These are phyloP conservation scores for Phyllosticta citriasiana DNA, from an alignment of 2,329 filamentous ascomycete species.

Conservation along the genomic window DNA sequence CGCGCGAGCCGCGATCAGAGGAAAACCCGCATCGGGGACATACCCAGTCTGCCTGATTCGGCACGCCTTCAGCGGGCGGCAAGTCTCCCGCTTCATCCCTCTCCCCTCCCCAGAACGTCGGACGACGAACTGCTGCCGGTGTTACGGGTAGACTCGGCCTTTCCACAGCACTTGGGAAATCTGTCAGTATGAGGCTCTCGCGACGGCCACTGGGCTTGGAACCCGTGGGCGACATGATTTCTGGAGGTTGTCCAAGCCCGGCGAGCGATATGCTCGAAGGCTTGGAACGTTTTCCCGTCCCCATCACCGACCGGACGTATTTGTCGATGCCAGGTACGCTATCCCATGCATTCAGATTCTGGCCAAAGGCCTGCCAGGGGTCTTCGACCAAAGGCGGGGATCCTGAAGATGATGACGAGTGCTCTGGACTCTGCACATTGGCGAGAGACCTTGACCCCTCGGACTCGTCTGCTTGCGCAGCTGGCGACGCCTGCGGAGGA, in stretches of 20 bases:
- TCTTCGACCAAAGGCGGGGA: conserved; percentile 34
- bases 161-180: conserved; percentile 76
- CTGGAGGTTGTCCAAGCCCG: conserved; percentile 16
- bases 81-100: conserved; percentile 49
- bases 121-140: conserved; percentile 65
- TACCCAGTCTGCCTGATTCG: conserved; percentile 88
- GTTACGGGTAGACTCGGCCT: conserved; percentile 85
- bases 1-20: conserved; percentile 10
- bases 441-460: neutral
- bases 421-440: neutral
- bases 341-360: conserved; percentile 79
- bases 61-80: conserved; percentile 71
- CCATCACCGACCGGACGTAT: conserved; percentile 65
- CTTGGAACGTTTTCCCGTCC: conserved; percentile 47
- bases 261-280: conserved; percentile 25
- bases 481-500: conserved; percentile 17
- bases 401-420: conserved; percentile 14
- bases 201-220: conserved; percentile 28
- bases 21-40: conserved; percentile 43
- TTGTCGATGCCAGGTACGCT: conserved; percentile 76
- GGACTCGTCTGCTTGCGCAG: conserved; percentile 8
- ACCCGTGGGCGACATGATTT: conserved; percentile 24
- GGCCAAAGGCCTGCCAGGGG: conserved; percentile 64
- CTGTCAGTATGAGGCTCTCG: conserved; percentile 61
- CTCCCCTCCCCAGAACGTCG: conserved; percentile 57